Conservation (phyloP, 2,329 filamentous ascomycete species). For the Cladosporium austrohemisphaericum region DNA sequence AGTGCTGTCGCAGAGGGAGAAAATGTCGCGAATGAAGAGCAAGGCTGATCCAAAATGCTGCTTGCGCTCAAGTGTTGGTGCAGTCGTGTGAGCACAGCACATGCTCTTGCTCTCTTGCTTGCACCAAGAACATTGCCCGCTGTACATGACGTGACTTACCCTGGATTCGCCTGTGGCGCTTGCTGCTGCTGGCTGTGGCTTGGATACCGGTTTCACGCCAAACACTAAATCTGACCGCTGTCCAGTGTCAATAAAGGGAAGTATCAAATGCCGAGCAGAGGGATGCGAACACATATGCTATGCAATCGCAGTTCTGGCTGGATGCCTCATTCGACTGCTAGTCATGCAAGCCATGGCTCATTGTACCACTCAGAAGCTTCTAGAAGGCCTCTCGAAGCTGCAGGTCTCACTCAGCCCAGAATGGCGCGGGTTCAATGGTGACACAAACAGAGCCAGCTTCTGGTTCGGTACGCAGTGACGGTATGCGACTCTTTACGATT, state of each 20-base stretch:
- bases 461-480: not conserved
- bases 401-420: not conserved
- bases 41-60: too few relatives aligned
- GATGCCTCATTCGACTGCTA: too few relatives aligned
- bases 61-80: too few relatives aligned
- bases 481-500: not conserved
- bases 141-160: constrained; percentile 5
- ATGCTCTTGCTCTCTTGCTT: not conserved
- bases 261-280: too few relatives aligned
- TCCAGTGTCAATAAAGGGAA: too few relatives aligned
- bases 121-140: constrained; percentile 6
- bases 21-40: too few relatives aligned
- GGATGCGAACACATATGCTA: too few relatives aligned
- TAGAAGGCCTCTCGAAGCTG: not conserved
- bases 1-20: not conserved
- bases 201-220: not conserved
- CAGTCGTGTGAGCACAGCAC: constrained; percentile 2
- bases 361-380: constrained; percentile 3
- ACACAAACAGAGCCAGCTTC: too few relatives aligned
- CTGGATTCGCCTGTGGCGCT: not conserved
- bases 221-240: not conserved
- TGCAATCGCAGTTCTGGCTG: too few relatives aligned
- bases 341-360: too few relatives aligned
- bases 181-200: not conserved
- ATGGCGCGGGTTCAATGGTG: not conserved